Percentiles rank a stretch among this genome's conserved stretches.
These are phyloP conservation scores for Secale cereale DNA, from an alignment of 176 grass and related monocot species.

Conservation along the genomic window DNA sequence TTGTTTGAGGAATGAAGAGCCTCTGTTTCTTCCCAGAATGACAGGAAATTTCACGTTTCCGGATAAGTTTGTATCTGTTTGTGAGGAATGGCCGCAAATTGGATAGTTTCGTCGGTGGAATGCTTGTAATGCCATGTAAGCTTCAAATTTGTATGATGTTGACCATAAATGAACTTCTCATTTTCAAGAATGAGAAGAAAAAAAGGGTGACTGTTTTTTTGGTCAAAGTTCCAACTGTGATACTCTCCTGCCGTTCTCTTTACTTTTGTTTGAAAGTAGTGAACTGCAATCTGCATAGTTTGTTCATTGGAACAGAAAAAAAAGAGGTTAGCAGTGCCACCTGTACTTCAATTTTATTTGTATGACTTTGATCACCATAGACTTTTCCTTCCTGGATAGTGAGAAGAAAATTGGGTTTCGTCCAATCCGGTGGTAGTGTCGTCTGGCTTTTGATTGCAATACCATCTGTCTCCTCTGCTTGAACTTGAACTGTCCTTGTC, in stretches of 20 bases:
- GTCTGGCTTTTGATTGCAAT: neutral
- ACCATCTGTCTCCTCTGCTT: neutral
- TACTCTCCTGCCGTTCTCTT: no score
- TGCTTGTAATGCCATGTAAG: neutral
- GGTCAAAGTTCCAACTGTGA: neutral
- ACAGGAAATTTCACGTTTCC: neutral
- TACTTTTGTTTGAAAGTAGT: neutral
- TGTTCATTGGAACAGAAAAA: neutral
- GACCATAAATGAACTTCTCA: neutral
- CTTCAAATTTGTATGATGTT: neutral
- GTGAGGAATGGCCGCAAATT: neutral
- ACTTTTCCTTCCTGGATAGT: neutral
- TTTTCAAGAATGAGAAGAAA: neutral
- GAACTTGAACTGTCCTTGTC: neutral
- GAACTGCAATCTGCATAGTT: neutral
- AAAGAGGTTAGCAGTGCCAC: neutral
- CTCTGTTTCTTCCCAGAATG: neutral
- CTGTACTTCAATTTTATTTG: neutral
- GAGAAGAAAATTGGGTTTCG: neutral
- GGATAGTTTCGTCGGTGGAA: neutral
- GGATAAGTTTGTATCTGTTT: conserved; percentile 5
- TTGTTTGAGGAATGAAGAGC: conserved; percentile 30
- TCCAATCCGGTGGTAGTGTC: neutral
- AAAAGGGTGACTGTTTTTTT: neutral
- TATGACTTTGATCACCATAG: neutral